A percentile compares a stretch with the other conserved stretches of the same genome.
Evolutionary conservation across 2,329 filamentous ascomycete genomes (phyloP).

Genomic region (Claviceps arundinis): DNA sequence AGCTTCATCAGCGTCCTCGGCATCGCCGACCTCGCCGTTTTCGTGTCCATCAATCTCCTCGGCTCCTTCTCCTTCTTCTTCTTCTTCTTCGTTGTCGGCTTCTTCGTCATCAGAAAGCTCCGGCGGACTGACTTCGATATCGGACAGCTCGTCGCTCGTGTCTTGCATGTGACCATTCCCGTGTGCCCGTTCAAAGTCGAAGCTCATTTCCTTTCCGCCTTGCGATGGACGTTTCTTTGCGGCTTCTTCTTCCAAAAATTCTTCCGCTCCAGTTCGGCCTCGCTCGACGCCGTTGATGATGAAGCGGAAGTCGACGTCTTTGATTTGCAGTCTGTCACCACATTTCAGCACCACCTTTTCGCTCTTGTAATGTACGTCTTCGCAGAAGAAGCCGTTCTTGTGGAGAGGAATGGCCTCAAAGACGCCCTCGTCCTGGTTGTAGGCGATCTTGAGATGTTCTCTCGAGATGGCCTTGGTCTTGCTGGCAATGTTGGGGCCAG

Average conservation of each 20-base stretch:
- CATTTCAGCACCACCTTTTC: constrained; percentile 46
- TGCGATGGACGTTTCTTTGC: constrained; percentile 37
- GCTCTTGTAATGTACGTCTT: constrained; percentile 44
- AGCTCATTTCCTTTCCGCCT: constrained; percentile 58
- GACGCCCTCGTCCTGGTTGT: constrained; percentile 45
- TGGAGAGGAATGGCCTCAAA: constrained; percentile 53
- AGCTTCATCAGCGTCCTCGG: constrained; percentile 4
- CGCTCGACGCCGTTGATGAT: constrained; percentile 50
- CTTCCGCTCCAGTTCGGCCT: constrained; percentile 45
- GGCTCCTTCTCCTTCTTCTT: constrained; percentile 2
- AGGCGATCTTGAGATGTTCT: constrained; percentile 59
- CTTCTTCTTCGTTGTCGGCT: constrained; percentile 15
- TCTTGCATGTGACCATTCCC: constrained; percentile 43
- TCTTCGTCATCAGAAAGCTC: constrained; percentile 28
- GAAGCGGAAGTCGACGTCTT: constrained; percentile 55
- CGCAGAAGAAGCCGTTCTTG: constrained; percentile 56
- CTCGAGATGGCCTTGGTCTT: constrained; percentile 63
- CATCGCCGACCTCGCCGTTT: constrained; percentile 10
- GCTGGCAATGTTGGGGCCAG: constrained; percentile 43
- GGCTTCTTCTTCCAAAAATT: constrained; percentile 36
- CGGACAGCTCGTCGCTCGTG: constrained; percentile 40
- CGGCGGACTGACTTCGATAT: constrained; percentile 26
- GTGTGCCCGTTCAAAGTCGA: constrained; percentile 54
- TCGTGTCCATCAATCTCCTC: constrained; percentile 8
- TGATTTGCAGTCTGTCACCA: constrained; percentile 57